phyloP scores from a whole-genome alignment of 208 protist genomes.

The Leishmania arabica region DNA sequence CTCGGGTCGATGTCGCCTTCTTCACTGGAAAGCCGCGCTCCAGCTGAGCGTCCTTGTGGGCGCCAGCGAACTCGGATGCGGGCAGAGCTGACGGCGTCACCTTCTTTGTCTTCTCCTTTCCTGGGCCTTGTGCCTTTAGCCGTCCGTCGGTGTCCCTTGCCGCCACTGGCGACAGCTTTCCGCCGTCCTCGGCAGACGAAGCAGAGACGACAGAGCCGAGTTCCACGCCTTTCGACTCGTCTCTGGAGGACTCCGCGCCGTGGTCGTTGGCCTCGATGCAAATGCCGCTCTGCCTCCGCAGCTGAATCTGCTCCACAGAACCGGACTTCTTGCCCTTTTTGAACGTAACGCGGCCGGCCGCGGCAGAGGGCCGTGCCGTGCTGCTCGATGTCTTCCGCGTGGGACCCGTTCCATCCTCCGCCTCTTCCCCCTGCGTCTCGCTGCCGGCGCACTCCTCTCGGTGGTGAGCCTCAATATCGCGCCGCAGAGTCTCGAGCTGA shows the following conservation, averaged over 20 bases:
- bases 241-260: slow-evolving; percentile 6
- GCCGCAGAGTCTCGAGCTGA: slow-evolving; percentile 50
- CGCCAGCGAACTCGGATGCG: slow-evolving; percentile 26
- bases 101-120: neutral
- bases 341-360: slow-evolving; percentile 23
- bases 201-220: slow-evolving; percentile 12
- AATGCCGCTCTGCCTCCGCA: slow-evolving; percentile 52
- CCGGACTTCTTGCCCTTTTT: slow-evolving; percentile 24
- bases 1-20: slow-evolving; percentile 22
- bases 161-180: neutral
- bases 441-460: slow-evolving; percentile 19
- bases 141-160: neutral
- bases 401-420: neutral
- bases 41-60: slow-evolving; percentile 8
- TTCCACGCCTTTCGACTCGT: slow-evolving; percentile 13
- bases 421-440: neutral
- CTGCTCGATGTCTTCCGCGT: neutral
- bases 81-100: neutral
- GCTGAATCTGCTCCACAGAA: slow-evolving; percentile 48
- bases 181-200: slow-evolving; percentile 1
- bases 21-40: neutral
- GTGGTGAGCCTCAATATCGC: slow-evolving; percentile 56
- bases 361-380: slow-evolving; percentile 1
- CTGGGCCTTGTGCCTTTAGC: neutral
- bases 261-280: slow-evolving; percentile 19